Conservation (phyloP, 2,329 filamentous ascomycete genomes). For the Parafenestella ontariensis region DNA sequence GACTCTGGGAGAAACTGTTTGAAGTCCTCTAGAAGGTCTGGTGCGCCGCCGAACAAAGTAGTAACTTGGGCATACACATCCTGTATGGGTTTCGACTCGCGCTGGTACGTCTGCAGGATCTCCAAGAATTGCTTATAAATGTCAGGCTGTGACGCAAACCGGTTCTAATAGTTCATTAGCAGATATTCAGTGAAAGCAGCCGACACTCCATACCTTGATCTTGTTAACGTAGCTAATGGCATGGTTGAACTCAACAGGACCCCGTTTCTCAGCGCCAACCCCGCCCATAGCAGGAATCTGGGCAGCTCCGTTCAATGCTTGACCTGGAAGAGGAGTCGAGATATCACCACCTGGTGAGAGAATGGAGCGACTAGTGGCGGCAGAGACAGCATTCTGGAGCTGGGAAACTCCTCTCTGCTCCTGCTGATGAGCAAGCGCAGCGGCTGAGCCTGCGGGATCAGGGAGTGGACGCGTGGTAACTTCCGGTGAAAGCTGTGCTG, state of each 20-base stretch:
- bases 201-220: slow-evolving; percentile 78
- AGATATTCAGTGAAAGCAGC: background rate
- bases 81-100: slow-evolving; percentile 97
- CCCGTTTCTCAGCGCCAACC: slow-evolving; percentile 75
- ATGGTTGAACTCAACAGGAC: slow-evolving; percentile 98
- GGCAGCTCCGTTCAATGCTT: slow-evolving; percentile 67
- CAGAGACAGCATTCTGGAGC: slow-evolving; percentile 69
- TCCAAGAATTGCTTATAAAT: slow-evolving; percentile 99
- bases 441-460: slow-evolving; percentile 49
- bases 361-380: slow-evolving; percentile 61
- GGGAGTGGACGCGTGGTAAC: slow-evolving; percentile 45
- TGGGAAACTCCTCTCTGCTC: slow-evolving; percentile 72
- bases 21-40: slow-evolving; percentile 95
- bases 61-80: slow-evolving; percentile 98
- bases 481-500: slow-evolving; percentile 48
- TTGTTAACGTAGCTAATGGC: slow-evolving; percentile 99
- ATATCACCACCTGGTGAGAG: slow-evolving; percentile 58
- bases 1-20: slow-evolving; percentile 98
- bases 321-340: slow-evolving; percentile 60
- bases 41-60: slow-evolving; percentile 87
- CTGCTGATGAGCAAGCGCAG: slow-evolving; percentile 63
- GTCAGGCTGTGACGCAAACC: slow-evolving; percentile 93
- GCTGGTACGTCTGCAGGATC: slow-evolving; percentile 96
- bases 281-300: slow-evolving; percentile 63
- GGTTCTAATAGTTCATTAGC: slow-evolving; percentile 68